These are phyloP conservation scores for Boletus tylopilopsis DNA, from an alignment of 768 basidiomycete genomes.

Conservation along the genomic window DNA sequence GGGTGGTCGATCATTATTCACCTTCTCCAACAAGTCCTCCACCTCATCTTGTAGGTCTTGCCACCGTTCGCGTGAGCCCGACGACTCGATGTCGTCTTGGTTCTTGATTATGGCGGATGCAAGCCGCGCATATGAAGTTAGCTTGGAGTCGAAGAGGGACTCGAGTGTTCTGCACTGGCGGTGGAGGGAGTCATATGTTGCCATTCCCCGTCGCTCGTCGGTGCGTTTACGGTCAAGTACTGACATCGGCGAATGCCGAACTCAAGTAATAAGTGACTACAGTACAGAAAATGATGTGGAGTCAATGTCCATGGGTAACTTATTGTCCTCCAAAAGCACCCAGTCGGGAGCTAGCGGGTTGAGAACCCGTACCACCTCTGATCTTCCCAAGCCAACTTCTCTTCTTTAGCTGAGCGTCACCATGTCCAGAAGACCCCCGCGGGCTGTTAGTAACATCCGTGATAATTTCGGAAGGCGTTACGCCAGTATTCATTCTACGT, in stretches of 20 bases:
- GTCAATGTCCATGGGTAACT: constrained; percentile 12
- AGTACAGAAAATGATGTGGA: constrained; percentile 16
- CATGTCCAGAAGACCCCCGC: constrained; percentile 26
- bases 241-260: constrained; percentile 20
- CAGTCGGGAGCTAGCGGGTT: constrained; percentile 14
- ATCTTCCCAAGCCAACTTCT: constrained; percentile 74
- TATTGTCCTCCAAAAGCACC: constrained; percentile 26
- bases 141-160: constrained; percentile 85
- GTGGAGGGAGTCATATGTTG: constrained; percentile 84
- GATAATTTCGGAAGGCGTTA: constrained; percentile 35
- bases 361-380: constrained; percentile 37
- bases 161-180: constrained; percentile 92
- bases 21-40: constrained; percentile 84
- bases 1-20: constrained; percentile 30
- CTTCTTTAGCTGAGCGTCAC: constrained; percentile 37
- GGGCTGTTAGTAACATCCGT: constrained; percentile 71
- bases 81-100: constrained; percentile 60
- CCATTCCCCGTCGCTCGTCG: constrained; percentile 40
- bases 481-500: constrained; percentile 39
- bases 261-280: neutral
- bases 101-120: constrained; percentile 61
- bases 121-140: constrained; percentile 86
- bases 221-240: neutral
- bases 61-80: constrained; percentile 69
- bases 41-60: constrained; percentile 82